Percentiles rank a stretch among this genome's conserved stretches.
Conservation (phyloP, 2,329 filamentous ascomycete genomes). For the Cladosporium sp. region DNA sequence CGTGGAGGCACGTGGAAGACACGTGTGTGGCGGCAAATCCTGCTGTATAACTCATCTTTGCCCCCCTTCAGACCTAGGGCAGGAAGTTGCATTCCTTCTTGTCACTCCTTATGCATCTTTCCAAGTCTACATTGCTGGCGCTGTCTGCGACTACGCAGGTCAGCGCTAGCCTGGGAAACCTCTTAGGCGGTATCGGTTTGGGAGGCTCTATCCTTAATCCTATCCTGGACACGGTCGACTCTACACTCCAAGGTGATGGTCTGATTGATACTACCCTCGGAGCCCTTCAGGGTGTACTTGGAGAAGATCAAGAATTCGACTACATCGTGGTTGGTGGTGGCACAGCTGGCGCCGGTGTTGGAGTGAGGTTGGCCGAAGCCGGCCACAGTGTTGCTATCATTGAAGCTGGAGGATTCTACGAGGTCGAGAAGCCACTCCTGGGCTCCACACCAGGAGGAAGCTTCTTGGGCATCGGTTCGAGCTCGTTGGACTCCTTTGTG, state of each 20-base stretch:
- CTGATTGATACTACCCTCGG: conserved; percentile 1
- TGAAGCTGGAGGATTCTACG: conserved; percentile 32
- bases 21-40: conserved; percentile 1
- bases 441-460: conserved; percentile 20
- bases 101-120: background rate
- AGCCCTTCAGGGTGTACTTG: background rate
- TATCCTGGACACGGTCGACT: conserved; percentile 4
- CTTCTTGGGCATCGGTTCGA: conserved; percentile 15
- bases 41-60: background rate
- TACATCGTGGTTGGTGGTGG: conserved; percentile 28
- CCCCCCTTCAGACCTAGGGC: background rate
- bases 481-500: conserved; percentile 12
- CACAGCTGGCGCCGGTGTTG: conserved; percentile 24
- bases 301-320: conserved; percentile 17
- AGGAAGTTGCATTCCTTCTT: background rate
- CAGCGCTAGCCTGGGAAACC: background rate
- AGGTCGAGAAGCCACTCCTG: conserved; percentile 14
- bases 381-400: conserved; percentile 26
- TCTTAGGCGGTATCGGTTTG: background rate
- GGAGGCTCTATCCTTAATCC: background rate
- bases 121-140: background rate
- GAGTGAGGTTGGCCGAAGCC: conserved; percentile 22
- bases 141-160: background rate
- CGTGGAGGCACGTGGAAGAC: background rate
- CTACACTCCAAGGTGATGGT: background rate